Evolutionary conservation across 352 stramenopile genomes (phyloP), one percentile per base, ranked within the genome.

Genomic region (Phytopythium litorale): DNA sequence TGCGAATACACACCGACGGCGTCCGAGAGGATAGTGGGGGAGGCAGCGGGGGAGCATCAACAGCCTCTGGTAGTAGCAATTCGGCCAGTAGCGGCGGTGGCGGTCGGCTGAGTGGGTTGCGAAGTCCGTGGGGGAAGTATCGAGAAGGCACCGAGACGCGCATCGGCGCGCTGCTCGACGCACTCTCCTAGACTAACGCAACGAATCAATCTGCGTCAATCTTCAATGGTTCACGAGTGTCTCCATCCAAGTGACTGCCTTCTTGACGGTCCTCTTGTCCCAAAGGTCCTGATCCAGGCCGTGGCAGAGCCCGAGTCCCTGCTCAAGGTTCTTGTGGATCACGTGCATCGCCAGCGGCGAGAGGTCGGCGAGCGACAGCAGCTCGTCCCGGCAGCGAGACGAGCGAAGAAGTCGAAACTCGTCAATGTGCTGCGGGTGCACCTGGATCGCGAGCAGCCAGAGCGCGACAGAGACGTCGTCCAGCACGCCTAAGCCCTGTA

Each of bases 391-490:
- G 42, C 75, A 83, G 8, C 56, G n/a, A 1, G 33, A 54, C 19
- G 21, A 33, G 35, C 35, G 33, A 33, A 63, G 18, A 19, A 21
- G 72, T 70, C 11, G 43, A 21, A 51, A 83, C 68, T 12, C 61
- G 49, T 37, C 46, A 23, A 13, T 43, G 49, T 83, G 66, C 28
- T 55, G 32, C 11, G 73, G 61, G 5, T 75, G 71, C 19, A 91
- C 79, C 50, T 86, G 71, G 32, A 88, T 73, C 1, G 48, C 59
- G 21, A 85, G 56, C 55, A 88, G 59, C 82, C 82, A 92, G 11
- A 87, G 62, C 0, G 73, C 79, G 5, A 88, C 67, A 4, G 78
- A 84, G 23, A 89, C 81, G 58, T 92, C 82, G 40, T 92, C 82
- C 0, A 92, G 61, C 1, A 58, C 62, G 16, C 79, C 81, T 28